Conservation (phyloP, 495 filamentous ascomycete species). For the Bathelium albidoporum region DNA sequence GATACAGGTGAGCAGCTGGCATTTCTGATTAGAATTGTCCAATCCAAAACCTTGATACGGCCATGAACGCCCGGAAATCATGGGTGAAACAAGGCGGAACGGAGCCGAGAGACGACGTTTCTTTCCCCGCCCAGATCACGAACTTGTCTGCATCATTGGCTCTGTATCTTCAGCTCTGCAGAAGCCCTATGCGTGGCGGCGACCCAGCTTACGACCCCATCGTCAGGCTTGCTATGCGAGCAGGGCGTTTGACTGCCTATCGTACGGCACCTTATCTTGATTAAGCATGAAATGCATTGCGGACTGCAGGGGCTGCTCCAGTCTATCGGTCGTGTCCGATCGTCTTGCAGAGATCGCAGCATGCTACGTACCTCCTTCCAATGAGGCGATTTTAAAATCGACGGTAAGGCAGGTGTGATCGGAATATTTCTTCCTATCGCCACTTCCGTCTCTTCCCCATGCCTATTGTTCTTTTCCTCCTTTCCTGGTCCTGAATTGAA, state of each 20-base stretch:
- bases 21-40: no score
- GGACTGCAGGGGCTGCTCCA: background rate
- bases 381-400: background rate
- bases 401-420: slow-evolving; percentile 1
- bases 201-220: background rate
- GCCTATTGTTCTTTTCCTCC: background rate
- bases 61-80: no score
- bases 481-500: background rate
- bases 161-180: background rate
- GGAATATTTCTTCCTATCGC: background rate
- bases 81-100: no score
- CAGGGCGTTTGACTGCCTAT: background rate
- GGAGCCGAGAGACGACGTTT: no score
- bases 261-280: background rate
- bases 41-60: no score
- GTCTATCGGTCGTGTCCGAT: background rate
- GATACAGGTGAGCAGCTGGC: no score
- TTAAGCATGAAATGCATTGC: background rate
- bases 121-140: no score
- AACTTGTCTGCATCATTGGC: background rate
- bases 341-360: background rate
- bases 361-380: background rate
- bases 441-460: background rate
- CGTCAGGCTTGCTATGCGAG: background rate
- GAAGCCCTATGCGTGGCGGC: background rate